A percentile compares a stretch with the other conserved stretches of the same genome.
Evolutionary conservation across 176 grass and related monocot genomes (phyloP).

Genomic region (Dactylis glomerata): DNA sequence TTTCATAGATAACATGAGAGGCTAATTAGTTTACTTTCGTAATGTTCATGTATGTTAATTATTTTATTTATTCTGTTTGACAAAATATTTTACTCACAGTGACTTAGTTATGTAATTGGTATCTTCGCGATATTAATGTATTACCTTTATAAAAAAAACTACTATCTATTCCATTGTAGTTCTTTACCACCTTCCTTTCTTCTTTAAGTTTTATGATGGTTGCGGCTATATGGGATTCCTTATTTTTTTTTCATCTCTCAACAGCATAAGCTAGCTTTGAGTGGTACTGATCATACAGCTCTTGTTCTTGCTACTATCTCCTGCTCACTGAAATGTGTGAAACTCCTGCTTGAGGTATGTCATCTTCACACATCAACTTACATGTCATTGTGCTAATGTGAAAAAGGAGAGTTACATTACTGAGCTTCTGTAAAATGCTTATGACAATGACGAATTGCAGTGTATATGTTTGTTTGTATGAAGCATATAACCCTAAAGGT

Average conservation of each 20-base stretch:
- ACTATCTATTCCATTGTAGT: background rate
- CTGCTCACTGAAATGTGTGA: constrained; percentile 8
- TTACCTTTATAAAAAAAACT: no score
- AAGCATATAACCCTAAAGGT: background rate
- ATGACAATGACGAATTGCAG: background rate
- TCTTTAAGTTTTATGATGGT: background rate
- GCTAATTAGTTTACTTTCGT: background rate
- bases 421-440: background rate
- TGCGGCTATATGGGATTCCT: background rate
- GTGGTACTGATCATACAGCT: constrained; percentile 2
- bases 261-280: constrained; percentile 10
- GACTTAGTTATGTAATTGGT: background rate
- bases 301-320: background rate
- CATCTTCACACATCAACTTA: constrained; percentile 6
- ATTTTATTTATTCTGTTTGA: background rate
- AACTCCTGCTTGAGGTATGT: constrained; percentile 15
- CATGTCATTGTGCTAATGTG: background rate
- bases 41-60: background rate
- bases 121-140: no score
- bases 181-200: background rate
- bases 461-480: background rate
- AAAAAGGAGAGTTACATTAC: background rate
- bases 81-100: background rate
- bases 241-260: background rate
- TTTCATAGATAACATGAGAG: background rate